Percentiles rank a stretch among this genome's conserved stretches.
Conservation (phyloP, 2,329 filamentous ascomycete genomes). For the Arthrobotrys entomopaga region DNA sequence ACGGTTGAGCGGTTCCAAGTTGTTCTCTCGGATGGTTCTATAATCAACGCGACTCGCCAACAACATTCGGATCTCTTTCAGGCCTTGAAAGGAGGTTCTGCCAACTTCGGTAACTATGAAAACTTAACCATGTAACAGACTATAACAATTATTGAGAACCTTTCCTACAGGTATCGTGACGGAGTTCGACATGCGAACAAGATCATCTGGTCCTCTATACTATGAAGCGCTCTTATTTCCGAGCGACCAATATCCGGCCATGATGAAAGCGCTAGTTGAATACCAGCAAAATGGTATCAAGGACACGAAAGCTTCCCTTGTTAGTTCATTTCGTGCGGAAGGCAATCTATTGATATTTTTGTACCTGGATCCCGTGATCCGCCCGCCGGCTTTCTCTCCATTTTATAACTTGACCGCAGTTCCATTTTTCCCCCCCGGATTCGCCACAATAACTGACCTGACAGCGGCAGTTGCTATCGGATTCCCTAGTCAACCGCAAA, state of each 20-base stretch:
- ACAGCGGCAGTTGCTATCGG: slow-evolving; percentile 21
- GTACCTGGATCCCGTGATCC: slow-evolving; percentile 22
- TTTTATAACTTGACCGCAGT: slow-evolving; percentile 11
- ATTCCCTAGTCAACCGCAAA: slow-evolving; percentile 23
- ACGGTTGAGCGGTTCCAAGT: slow-evolving; percentile 66
- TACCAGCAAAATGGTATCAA: slow-evolving; percentile 11
- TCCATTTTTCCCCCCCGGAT: slow-evolving; percentile 23
- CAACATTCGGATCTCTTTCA: slow-evolving; percentile 67
- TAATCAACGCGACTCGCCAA: slow-evolving; percentile 64
- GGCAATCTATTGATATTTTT: slow-evolving; percentile 31
- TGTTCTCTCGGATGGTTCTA: slow-evolving; percentile 66
- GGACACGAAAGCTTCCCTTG: slow-evolving; percentile 23
- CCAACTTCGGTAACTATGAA: slow-evolving; percentile 66
- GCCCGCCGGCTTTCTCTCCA: slow-evolving; percentile 16
- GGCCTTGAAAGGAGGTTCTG: slow-evolving; percentile 69
- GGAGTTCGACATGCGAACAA: slow-evolving; percentile 29
- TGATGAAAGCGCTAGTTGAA: slow-evolving; percentile 28
- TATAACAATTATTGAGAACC: slow-evolving; percentile 14
- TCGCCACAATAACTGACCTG: slow-evolving; percentile 21
- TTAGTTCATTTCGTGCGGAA: slow-evolving; percentile 20
- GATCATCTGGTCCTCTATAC: slow-evolving; percentile 19
- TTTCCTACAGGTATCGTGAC: slow-evolving; percentile 44
- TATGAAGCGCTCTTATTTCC: slow-evolving; percentile 27
- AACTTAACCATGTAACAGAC: slow-evolving; percentile 4
- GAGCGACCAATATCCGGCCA: slow-evolving; percentile 9